Evolutionary conservation across 176 grass and related monocot species (phyloP).

Genomic region (Oryza officinalis): DNA sequence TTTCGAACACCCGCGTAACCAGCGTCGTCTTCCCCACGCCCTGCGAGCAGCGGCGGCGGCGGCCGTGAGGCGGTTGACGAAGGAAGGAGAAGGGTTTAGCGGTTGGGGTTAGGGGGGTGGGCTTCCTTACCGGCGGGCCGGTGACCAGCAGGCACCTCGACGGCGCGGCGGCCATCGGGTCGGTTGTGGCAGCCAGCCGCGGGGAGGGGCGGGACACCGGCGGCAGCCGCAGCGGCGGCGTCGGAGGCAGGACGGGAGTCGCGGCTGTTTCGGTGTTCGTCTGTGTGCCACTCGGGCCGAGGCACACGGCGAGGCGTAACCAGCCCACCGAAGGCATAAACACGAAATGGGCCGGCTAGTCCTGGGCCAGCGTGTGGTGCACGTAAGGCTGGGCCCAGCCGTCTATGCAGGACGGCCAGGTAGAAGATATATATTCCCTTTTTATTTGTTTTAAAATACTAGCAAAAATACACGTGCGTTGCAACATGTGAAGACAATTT

Average conservation of each 20-base stretch:
- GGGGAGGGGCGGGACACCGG: neutral
- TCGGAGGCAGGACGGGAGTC: neutral
- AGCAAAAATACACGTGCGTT: too few relatives aligned
- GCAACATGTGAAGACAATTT: too few relatives aligned
- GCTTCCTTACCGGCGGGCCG: slow-evolving; percentile 62
- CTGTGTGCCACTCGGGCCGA: too few relatives aligned
- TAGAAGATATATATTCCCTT: neutral
- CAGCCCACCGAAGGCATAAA: neutral
- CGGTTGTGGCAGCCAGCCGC: neutral
- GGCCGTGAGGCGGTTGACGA: slow-evolving; percentile 4
- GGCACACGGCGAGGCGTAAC: neutral
- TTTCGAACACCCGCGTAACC: slow-evolving; percentile 75
- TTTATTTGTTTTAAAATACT: too few relatives aligned
- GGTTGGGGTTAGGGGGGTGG: neutral
- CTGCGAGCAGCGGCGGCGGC: slow-evolving; percentile 29
- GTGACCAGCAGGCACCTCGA: slow-evolving; percentile 84
- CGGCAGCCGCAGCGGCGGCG: neutral
- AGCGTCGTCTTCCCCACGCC: slow-evolving; percentile 91
- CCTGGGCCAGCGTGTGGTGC: neutral
- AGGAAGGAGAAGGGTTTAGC: neutral
- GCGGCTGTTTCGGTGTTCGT: too few relatives aligned
- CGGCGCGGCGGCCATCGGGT: slow-evolving; percentile 43
- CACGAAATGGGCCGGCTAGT: neutral
- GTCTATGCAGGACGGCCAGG: neutral
- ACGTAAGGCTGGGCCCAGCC: neutral